These are phyloP conservation scores for Globisporangium heterothallicum DNA, from an alignment of 352 stramenopile species.

Conservation along the genomic window DNA sequence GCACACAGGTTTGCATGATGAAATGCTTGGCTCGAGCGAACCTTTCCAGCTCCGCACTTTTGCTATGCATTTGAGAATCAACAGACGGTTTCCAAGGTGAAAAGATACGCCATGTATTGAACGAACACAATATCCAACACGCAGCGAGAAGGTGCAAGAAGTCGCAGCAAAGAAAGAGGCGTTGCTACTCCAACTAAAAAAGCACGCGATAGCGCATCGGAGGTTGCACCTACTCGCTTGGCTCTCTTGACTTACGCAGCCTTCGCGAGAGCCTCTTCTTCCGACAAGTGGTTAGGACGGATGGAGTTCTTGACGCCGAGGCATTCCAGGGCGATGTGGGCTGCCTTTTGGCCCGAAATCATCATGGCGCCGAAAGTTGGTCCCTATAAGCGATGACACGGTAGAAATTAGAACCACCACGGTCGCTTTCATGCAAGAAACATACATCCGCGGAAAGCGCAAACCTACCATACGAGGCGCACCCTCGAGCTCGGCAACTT, in stretches of 20 bases:
- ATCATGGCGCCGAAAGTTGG: conserved; percentile 64
- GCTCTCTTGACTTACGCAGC: conserved; percentile 22
- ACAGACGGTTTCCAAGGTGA: background rate
- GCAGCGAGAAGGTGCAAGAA: background rate
- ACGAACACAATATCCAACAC: conserved; percentile 3
- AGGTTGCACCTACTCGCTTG: background rate
- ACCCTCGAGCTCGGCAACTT: conserved; percentile 57
- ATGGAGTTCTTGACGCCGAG: conserved; percentile 58
- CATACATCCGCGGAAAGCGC: background rate
- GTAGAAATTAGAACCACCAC: background rate
- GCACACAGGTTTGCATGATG: background rate
- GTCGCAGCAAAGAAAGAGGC: no score
- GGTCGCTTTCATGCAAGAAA: background rate
- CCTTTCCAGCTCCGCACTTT: no score
- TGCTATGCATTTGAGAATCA: no score
- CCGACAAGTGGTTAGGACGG: conserved; percentile 25
- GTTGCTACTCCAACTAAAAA: no score
- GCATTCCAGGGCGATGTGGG: conserved; percentile 50
- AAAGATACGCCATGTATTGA: conserved; percentile 9
- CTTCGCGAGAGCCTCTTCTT: conserved; percentile 31
- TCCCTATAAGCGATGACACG: conserved; percentile 15
- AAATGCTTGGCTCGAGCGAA: no score
- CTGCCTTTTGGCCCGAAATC: conserved; percentile 63
- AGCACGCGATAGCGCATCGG: background rate
- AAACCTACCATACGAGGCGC: conserved; percentile 42